Evolutionary conservation across 2,329 filamentous ascomycete species (phyloP).

Genomic region (Colletotrichum chrysophilum): DNA sequence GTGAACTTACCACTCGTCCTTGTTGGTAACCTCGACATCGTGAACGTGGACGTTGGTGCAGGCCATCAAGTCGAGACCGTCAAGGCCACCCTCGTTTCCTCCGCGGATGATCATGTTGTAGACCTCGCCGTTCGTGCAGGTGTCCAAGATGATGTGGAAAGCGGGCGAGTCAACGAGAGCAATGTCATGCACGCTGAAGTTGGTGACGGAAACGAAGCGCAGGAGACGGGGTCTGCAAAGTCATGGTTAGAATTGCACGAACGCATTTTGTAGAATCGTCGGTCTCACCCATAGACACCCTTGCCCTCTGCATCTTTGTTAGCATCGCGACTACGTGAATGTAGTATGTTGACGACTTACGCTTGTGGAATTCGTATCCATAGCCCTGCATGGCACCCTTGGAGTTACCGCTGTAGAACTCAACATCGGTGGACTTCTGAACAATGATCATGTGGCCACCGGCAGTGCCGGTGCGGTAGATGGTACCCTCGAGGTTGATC

Average conservation of each 20-base stretch:
- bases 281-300: constrained; percentile 2
- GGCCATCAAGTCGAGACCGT: constrained; percentile 59
- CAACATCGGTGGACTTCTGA: constrained; percentile 42
- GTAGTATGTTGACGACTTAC: not conserved
- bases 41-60: constrained; percentile 62
- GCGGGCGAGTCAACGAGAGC: constrained; percentile 51
- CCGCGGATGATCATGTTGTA: constrained; percentile 61
- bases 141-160: constrained; percentile 54
- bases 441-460: constrained; percentile 22
- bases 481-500: constrained; percentile 49
- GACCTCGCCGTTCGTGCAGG: constrained; percentile 52
- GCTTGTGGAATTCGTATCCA: constrained; percentile 48
- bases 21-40: constrained; percentile 66
- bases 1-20: constrained; percentile 61
- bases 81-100: constrained; percentile 54
- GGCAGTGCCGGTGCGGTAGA: constrained; percentile 28
- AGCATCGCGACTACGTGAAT: not conserved
- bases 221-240: constrained; percentile 43
- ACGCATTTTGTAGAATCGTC: not conserved
- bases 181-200: constrained; percentile 55
- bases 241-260: not conserved
- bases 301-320: not conserved
- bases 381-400: constrained; percentile 53
- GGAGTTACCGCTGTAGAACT: constrained; percentile 45
- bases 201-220: constrained; percentile 45